Evolutionary conservation across 192 early-diverging fungal species (phyloP).

Genomic region (Coemansia sp.): DNA sequence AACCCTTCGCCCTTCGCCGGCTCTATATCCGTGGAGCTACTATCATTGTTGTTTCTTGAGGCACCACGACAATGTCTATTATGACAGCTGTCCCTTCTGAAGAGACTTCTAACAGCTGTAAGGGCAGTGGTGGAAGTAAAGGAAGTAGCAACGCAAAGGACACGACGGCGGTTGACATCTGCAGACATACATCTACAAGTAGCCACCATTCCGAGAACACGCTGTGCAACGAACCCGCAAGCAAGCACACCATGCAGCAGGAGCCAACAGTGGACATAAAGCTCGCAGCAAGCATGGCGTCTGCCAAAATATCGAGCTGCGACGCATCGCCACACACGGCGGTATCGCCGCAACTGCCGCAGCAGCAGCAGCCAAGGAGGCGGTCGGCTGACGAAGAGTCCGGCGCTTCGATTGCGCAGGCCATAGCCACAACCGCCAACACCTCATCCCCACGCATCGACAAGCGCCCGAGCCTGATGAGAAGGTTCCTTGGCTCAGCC

Average conservation of each 20-base stretch:
- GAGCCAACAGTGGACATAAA: not conserved
- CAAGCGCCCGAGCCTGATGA: slow-evolving; percentile 53
- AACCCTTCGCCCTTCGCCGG: too few species aligned
- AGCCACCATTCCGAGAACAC: slow-evolving; percentile 46
- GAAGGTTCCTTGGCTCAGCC: slow-evolving; percentile 46
- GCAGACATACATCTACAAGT: slow-evolving; percentile 48
- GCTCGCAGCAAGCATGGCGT: slow-evolving; percentile 5
- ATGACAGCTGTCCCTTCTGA: slow-evolving; percentile 1
- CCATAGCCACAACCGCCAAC: slow-evolving; percentile 22
- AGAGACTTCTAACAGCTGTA: slow-evolving; percentile 5
- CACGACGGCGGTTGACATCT: slow-evolving; percentile 15
- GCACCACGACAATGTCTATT: slow-evolving; percentile 4
- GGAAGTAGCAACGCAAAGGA: not conserved
- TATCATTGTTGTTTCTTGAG: not conserved
- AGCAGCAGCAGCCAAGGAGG: slow-evolving; percentile 6
- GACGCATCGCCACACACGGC: slow-evolving; percentile 20
- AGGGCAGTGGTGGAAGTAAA: slow-evolving; percentile 3
- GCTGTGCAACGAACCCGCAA: slow-evolving; percentile 43
- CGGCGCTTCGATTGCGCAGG: slow-evolving; percentile 33
- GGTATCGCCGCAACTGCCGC: slow-evolving; percentile 13
- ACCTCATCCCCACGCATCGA: slow-evolving; percentile 39
- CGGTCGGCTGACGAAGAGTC: slow-evolving; percentile 17
- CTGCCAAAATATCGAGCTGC: not conserved
- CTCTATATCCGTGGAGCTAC: slow-evolving; percentile 2
- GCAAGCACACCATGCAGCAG: not conserved